Evolutionary conservation across 2,329 filamentous ascomycete genomes (phyloP).

Genomic region (Fusarium guadeloupense): DNA sequence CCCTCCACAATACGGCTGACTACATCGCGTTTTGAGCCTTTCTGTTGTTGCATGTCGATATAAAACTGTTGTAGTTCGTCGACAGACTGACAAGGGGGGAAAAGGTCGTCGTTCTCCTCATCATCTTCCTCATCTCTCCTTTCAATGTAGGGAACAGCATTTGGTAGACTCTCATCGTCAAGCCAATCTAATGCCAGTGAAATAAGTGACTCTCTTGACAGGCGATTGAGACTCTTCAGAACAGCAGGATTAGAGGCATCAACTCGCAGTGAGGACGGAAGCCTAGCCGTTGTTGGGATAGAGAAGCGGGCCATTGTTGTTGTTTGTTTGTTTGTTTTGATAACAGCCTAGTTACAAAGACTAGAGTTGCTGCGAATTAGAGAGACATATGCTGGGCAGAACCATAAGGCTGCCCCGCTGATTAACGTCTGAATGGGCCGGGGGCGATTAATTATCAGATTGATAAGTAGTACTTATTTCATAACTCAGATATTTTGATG

Average conservation of each 20-base stretch:
- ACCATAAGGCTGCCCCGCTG: constrained; percentile 5
- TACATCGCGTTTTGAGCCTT: constrained; percentile 70
- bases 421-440: background rate
- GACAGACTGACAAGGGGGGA: constrained; percentile 72
- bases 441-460: constrained; percentile 1
- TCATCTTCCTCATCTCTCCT: constrained; percentile 57
- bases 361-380: background rate
- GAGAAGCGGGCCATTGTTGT: constrained; percentile 64
- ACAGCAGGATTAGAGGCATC: constrained; percentile 71
- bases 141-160: constrained; percentile 55
- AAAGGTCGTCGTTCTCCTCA: constrained; percentile 71
- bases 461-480: background rate
- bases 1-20: constrained; percentile 71
- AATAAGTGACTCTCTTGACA: constrained; percentile 77
- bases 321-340: constrained; percentile 22
- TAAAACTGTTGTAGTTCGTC: constrained; percentile 75
- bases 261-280: constrained; percentile 76
- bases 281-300: constrained; percentile 74
- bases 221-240: constrained; percentile 71
- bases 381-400: constrained; percentile 5
- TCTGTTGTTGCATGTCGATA: constrained; percentile 64
- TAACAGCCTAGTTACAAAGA: background rate
- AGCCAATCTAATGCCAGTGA: constrained; percentile 82
- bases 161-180: constrained; percentile 68
- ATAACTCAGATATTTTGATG: constrained; percentile 16